A percentile compares a stretch with the other conserved stretches of the same genome.
These are phyloP conservation scores for Basidiobolus heterosporus DNA, from an alignment of 371 early-diverging fungal genomes.

Conservation along the genomic window DNA sequence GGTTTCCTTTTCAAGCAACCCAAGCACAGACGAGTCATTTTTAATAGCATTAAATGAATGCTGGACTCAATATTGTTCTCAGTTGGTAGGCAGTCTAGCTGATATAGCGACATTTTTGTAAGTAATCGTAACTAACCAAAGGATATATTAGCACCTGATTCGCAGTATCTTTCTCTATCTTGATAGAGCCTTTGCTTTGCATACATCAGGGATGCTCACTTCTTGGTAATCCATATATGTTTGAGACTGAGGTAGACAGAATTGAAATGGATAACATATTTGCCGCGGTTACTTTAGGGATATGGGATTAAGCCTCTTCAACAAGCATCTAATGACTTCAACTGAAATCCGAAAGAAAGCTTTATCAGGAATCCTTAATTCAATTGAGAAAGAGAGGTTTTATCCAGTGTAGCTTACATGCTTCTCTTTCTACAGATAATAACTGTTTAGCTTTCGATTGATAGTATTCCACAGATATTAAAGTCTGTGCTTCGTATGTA, in stretches of 20 bases:
- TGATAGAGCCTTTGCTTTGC: constrained; percentile 75
- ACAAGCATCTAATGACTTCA: constrained; percentile 28
- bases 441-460: constrained; percentile 25
- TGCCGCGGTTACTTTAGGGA: constrained; percentile 23
- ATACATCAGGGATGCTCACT: constrained; percentile 42
- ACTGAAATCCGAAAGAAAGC: constrained; percentile 26
- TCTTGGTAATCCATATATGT: constrained; percentile 29
- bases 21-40: constrained; percentile 10
- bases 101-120: not conserved
- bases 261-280: no score
- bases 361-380: constrained; percentile 24
- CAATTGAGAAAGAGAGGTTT: constrained; percentile 40
- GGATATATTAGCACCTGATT: constrained; percentile 32
- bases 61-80: constrained; percentile 50
- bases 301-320: constrained; percentile 60
- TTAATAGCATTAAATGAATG: constrained; percentile 30
- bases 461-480: constrained; percentile 14
- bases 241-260: not conserved
- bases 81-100: constrained; percentile 23
- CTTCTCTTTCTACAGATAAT: constrained; percentile 6
- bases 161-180: constrained; percentile 76
- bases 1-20: not conserved
- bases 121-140: no score
- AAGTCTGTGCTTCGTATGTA: constrained; percentile 54
- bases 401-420: no score